phyloP scores from a whole-genome alignment of 2,329 filamentous ascomycete species.

The Talaromyces marneffei region DNA sequence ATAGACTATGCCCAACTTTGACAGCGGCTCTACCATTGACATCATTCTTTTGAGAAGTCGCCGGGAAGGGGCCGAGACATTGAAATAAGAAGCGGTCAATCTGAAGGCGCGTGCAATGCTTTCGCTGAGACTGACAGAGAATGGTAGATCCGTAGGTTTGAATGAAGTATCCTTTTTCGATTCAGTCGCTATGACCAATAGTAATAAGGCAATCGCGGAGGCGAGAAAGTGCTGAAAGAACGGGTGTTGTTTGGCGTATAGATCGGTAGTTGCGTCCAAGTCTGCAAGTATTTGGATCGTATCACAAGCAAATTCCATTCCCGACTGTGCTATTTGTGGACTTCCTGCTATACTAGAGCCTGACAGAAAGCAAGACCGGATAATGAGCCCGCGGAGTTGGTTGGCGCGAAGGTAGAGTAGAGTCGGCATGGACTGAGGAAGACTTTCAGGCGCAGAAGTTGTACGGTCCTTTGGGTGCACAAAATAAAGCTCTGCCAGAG shows the following conservation, averaged over 20 bases:
- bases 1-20: background rate
- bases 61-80: background rate
- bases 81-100: background rate
- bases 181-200: background rate
- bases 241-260: background rate
- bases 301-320: background rate
- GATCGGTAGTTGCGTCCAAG: conserved; percentile 1
- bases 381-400: background rate
- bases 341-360: background rate
- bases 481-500: background rate
- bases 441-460: background rate
- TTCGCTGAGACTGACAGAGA: background rate
- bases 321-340: background rate
- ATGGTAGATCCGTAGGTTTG: background rate
- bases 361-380: background rate
- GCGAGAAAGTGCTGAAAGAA: conserved; percentile 4
- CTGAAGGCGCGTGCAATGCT: background rate
- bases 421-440: background rate
- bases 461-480: background rate
- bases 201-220: background rate
- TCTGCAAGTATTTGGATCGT: background rate
- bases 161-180: background rate
- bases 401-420: conserved; percentile 4
- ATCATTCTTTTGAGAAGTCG: background rate
- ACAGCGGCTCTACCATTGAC: background rate